Conservation (phyloP, 2,329 filamentous ascomycete genomes). For the Keithomyces neogunnii region DNA sequence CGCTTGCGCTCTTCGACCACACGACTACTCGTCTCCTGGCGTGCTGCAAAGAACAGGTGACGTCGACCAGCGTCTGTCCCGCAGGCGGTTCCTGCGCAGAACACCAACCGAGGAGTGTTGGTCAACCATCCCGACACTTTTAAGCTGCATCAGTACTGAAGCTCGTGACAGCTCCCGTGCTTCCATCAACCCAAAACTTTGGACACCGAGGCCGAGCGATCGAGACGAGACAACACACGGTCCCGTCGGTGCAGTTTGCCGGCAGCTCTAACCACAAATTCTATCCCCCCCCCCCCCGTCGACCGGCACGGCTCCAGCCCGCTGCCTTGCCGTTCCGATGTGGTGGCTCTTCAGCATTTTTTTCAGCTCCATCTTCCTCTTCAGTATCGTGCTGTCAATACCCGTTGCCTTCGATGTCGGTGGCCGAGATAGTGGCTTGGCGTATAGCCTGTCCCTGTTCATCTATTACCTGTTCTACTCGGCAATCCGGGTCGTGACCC, state of each 20-base stretch:
- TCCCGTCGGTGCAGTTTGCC: conserved; percentile 15
- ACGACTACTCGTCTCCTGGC: not conserved
- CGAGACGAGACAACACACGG: not conserved
- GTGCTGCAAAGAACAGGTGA: conserved; percentile 4
- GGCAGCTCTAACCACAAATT: no score
- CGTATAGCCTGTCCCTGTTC: conserved; percentile 84
- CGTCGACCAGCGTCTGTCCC: conserved; percentile 5
- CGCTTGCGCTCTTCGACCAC: not conserved
- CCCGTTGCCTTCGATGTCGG: conserved; percentile 97
- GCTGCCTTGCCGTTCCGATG: conserved; percentile 47
- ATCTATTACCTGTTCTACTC: conserved; percentile 89
- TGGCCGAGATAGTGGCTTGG: conserved; percentile 85
- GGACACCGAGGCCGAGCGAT: not conserved
- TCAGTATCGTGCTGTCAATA: conserved; percentile 90
- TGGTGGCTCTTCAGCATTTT: conserved; percentile 72
- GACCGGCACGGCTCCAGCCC: conserved; percentile 11
- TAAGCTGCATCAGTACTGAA: not conserved
- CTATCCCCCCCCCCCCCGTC: conserved; percentile 1
- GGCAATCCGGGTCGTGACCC: conserved; percentile 68
- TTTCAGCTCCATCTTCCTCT: conserved; percentile 76
- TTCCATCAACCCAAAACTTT: not conserved
- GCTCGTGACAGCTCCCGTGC: not conserved
- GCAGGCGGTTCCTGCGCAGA: conserved; percentile 1
- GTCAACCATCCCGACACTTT: not conserved
- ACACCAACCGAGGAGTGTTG: not conserved